phyloP scores from a whole-genome alignment of 495 filamentous ascomycete genomes.

The Penicillium pulvis region DNA sequence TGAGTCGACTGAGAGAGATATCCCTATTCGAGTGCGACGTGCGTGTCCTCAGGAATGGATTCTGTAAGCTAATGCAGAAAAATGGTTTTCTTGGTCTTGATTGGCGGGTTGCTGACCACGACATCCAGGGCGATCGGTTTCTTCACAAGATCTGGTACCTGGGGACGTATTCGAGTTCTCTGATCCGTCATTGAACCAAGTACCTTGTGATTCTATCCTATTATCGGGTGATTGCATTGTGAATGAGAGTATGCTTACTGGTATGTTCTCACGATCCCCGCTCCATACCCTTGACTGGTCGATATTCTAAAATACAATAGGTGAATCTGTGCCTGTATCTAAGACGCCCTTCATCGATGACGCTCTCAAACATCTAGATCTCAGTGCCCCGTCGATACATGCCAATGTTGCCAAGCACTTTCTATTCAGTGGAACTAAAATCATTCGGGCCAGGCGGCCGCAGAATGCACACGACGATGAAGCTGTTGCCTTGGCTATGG shows the following conservation, averaged over 20 bases:
- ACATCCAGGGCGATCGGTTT: constrained; percentile 73
- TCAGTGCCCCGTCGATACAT: constrained; percentile 75
- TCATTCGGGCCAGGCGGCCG: constrained; percentile 85
- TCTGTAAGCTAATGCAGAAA: constrained; percentile 62
- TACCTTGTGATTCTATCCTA: constrained; percentile 91
- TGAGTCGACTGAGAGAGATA: constrained; percentile 87
- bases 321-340: constrained; percentile 95
- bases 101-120: background rate
- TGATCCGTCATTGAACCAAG: constrained; percentile 89
- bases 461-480: constrained; percentile 85
- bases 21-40: constrained; percentile 95
- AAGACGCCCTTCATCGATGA: constrained; percentile 87
- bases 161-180: constrained; percentile 98
- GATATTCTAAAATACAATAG: constrained; percentile 43
- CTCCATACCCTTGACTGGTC: background rate
- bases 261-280: constrained; percentile 37
- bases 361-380: constrained; percentile 69
- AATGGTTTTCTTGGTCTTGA: background rate
- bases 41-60: constrained; percentile 88
- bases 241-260: constrained; percentile 99
- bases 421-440: constrained; percentile 92
- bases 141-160: constrained; percentile 86
- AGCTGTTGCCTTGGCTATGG: constrained; percentile 88
- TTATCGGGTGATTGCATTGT: constrained; percentile 96
- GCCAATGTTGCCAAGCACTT: constrained; percentile 83